A percentile compares a stretch with the other conserved stretches of the same genome.
Conservation (phyloP, 2,329 filamentous ascomycete species). For the Colletotrichum musicola region DNA sequence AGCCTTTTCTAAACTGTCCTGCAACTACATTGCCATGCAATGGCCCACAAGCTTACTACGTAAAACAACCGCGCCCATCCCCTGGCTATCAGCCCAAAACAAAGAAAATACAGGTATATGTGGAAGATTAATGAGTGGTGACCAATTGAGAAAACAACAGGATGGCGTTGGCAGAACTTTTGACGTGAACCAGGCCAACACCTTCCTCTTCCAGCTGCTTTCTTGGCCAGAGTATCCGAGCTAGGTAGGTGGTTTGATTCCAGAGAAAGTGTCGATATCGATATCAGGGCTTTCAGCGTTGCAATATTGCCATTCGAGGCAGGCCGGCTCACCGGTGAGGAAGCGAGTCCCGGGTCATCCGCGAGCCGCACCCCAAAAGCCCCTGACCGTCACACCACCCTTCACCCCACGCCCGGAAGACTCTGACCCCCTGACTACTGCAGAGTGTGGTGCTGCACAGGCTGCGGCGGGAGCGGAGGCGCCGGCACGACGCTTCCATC, state of each 20-base stretch:
- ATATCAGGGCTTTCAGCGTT: not conserved
- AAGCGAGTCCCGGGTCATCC: not conserved
- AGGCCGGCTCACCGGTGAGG: too few relatives aligned
- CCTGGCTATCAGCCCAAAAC: too few relatives aligned
- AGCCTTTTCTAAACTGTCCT: too few relatives aligned
- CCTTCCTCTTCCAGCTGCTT: not conserved
- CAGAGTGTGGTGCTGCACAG: conserved; percentile 10
- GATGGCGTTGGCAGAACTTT: too few relatives aligned
- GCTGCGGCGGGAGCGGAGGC: conserved; percentile 25
- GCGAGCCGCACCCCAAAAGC: not conserved
- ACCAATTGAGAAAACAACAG: too few relatives aligned
- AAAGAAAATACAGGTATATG: too few relatives aligned
- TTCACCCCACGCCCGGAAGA: not conserved
- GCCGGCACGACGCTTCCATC: conserved; percentile 18
- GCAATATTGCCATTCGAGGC: too few relatives aligned
- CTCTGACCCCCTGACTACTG: conserved; percentile 5
- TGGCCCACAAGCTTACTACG: too few relatives aligned
- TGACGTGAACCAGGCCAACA: too few relatives aligned
- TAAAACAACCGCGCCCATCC: too few relatives aligned
- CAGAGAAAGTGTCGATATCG: not conserved
- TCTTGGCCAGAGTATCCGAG: not conserved
- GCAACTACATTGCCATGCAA: too few relatives aligned
- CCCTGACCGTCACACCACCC: not conserved
- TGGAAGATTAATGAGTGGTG: too few relatives aligned
- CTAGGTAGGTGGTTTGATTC: not conserved